Percentiles rank a stretch among this genome's conserved stretches.
phyloP scores from a whole-genome alignment of 2,329 filamentous ascomycete species.

The Colletotrichum tanaceti region DNA sequence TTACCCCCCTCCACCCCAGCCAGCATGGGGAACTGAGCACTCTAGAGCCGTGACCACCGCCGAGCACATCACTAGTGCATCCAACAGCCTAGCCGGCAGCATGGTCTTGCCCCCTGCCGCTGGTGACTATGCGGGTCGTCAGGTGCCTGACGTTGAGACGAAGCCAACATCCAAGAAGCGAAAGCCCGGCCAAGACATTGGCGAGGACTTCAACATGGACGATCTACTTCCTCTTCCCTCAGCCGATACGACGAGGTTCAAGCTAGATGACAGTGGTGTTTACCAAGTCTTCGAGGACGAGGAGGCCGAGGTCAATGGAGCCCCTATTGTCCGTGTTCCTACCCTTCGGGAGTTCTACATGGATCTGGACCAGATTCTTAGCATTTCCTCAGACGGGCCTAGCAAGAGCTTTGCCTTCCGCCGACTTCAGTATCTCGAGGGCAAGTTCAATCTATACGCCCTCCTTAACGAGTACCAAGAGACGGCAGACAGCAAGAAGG shows the following conservation, averaged over 20 bases:
- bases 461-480: constrained; percentile 98
- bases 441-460: constrained; percentile 94
- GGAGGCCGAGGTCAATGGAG: constrained; percentile 69
- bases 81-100: constrained; percentile 62
- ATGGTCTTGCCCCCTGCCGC: constrained; percentile 48
- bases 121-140: constrained; percentile 27
- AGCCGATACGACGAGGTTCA: constrained; percentile 77
- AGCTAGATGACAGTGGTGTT: constrained; percentile 84
- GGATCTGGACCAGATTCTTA: constrained; percentile 87
- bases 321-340: constrained; percentile 84
- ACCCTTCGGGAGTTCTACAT: constrained; percentile 96
- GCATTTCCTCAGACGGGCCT: constrained; percentile 93
- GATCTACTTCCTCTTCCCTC: constrained; percentile 81
- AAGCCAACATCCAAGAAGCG: constrained; percentile 69
- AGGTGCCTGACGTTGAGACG: constrained; percentile 49
- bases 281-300: constrained; percentile 89
- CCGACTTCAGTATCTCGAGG: constrained; percentile 93
- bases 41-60: constrained; percentile 46
- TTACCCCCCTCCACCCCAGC: constrained; percentile 91
- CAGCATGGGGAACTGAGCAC: constrained; percentile 72
- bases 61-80: constrained; percentile 51
- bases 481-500: constrained; percentile 96
- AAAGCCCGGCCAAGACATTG: constrained; percentile 90
- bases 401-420: constrained; percentile 98
- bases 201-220: constrained; percentile 88